Base-by-base conservation (phyloP, 345 rosid species). In the Citrus trifoliata region DNA sequence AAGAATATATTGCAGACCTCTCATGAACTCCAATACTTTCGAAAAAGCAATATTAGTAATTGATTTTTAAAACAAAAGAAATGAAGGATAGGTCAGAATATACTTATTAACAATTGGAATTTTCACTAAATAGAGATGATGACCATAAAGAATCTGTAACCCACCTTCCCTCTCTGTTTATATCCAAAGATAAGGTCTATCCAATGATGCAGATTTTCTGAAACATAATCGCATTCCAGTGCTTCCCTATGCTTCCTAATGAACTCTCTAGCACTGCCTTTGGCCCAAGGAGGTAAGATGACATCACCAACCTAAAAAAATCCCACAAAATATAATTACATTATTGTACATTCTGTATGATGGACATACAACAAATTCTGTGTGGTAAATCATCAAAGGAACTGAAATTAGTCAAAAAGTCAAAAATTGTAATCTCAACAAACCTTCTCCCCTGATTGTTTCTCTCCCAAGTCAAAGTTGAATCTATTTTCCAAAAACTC, bases 391-490 rank as follows among this genome's bases (percentile, higher is more conserved):
- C 38, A 75, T 61, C 51, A 63, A 82, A 76, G 32, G 37, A 37
- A 74, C 24, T 10, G 16, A 68, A 68, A 46, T 37, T 55, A 48
- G 65, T 13, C 56, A 35, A 71, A 42, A 19, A 21, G 71, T 13
- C 18, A 46, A 46, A 76, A 70, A 22, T n/a, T 51, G 59, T 67
- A 79, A 77, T 48, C 33, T 68, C 76, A 75, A 84, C 90, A 75
- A 66, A 96, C 98, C 99, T 97, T 91, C 84, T 97, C 99, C 84
- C 99, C 99, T 1, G 98, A 94, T 76, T 97, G 99, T 84, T 94
- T 97, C 86, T 90, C 96, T 74, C 99, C 99, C 90, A 97, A 88
- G 82, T 97, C 93, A 46, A 97, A 95, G 78, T 80, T 85, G 88
- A 94, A 94, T 55, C 86, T 82, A 77, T 97, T 97, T 79, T 90